These are phyloP conservation scores for Pseudoneurospora amorphoporcata DNA, from an alignment of 495 filamentous ascomycete genomes.

Conservation along the genomic window DNA sequence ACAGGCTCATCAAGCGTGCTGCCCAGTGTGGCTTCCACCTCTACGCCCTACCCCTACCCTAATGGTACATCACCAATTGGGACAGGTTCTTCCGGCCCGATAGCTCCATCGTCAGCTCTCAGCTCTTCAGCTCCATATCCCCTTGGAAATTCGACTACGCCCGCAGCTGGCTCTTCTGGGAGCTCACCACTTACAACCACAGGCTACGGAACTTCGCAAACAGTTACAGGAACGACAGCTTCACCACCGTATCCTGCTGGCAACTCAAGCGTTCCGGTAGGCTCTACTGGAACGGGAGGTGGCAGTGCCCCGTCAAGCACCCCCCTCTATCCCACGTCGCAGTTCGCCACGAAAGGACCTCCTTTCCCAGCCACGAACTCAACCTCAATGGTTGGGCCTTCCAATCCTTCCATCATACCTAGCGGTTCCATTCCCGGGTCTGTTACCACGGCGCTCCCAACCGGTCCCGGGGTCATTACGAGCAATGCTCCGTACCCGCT, in stretches of 20 bases:
- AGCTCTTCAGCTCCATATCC: neutral
- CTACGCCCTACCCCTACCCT: neutral
- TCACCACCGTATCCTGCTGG: neutral
- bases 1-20: neutral
- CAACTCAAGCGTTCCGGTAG: neutral
- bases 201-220: neutral
- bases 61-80: neutral
- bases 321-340: neutral
- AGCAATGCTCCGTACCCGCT: constrained; percentile 1
- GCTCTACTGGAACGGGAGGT: neutral
- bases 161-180: neutral
- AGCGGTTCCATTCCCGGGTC: neutral
- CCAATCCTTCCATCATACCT: neutral
- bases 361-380: constrained; percentile 7
- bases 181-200: neutral
- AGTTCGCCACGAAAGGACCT: neutral
- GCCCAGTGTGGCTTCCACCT: neutral
- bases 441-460: neutral
- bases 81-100: neutral
- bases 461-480: neutral
- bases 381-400: neutral
- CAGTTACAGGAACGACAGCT: neutral
- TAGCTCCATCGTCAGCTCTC: neutral
- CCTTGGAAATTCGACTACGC: constrained; percentile 3
- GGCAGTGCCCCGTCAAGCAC: neutral